Evolutionary conservation across 2,329 filamentous ascomycete species (phyloP), one percentile per base, ranked within the genome.

Genomic region (Nemania serpens): DNA sequence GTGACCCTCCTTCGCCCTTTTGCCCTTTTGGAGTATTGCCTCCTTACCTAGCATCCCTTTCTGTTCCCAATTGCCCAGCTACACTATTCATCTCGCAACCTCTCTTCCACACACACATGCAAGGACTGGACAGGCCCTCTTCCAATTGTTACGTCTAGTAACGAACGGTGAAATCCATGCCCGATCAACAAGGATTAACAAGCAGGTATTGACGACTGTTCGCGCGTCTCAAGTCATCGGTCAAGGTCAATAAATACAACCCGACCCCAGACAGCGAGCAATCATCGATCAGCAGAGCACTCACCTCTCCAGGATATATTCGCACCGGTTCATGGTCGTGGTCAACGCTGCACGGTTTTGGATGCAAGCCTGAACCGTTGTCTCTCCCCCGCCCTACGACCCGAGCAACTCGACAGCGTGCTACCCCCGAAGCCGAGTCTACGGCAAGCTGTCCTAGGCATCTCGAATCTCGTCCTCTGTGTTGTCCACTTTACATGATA

Each of bases 301-400:
- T 42, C 25, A 29, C 4, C 25, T 29, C 25, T 3, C 25, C 25
- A 29, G 25, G 25, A 29, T 29, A 3, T 7, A 29, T 29, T 55
- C 54, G 58, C 58, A 48, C 47, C 45, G 39, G 22, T 59, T 29
- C 39, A 50, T 61, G 51, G 36, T 51, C 33, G 46, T 43, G 25
- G 36, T 34, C 58, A 45, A 63, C 66, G 62, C 54, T 62, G 33
- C 63, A 65, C 61, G 59, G 63, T 66, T 64, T 71, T 65, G 67
- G 64, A 66, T 69, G 58, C 65, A 56, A 68, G 65, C 59, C 69
- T 57, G 58, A 68, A 33, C 61, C 49, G 64, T 58, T 65, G 55
- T 65, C 61, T 68, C 64, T 66, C 56, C 50, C 22, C 53, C 37
- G 25, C 49, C 50, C 47, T 34, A 46, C 57, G 39, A 45, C 56